phyloP scores from a whole-genome alignment of 805 yeast species.

The Saccharomycopsis amapae region DNA sequence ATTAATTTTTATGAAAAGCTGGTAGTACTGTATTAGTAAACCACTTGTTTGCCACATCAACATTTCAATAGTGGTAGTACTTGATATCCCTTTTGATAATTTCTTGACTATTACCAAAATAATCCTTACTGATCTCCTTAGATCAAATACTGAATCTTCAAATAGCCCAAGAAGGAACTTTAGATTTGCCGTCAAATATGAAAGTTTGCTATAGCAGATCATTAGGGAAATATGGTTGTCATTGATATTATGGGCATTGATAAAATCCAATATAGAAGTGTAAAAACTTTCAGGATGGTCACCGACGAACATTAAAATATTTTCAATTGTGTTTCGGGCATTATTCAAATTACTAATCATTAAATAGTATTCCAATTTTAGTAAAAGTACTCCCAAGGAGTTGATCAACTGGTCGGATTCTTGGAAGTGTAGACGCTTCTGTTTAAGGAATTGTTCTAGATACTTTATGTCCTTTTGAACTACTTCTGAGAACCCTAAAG shows the following conservation, averaged over 20 bases:
- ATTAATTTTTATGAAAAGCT: conserved; percentile 33
- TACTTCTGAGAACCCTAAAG: conserved; percentile 2
- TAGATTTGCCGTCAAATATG: background rate
- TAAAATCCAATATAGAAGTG: background rate
- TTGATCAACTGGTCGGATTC: too few species aligned
- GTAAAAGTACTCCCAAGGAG: too few species aligned
- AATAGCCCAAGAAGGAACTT: conserved; percentile 6
- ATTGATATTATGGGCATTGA: background rate
- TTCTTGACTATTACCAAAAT: conserved; percentile 2
- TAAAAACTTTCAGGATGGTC: background rate
- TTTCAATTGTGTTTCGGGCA: background rate
- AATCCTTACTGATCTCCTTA: conserved; percentile 12
- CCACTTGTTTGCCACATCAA: background rate
- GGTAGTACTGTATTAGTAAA: conserved; percentile 22
- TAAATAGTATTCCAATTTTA: background rate
- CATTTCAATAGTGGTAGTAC: background rate
- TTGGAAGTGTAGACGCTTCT: background rate
- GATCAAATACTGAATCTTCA: conserved; percentile 4
- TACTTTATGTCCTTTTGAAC: background rate
- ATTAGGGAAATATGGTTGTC: conserved; percentile 1
- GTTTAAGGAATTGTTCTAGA: background rate
- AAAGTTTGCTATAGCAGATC: conserved; percentile 7
- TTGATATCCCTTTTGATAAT: conserved; percentile 7
- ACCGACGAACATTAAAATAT: background rate
- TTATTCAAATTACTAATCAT: background rate